Evolutionary conservation across 129 eudicot species (phyloP).

Genomic region (Flaveria trinervia): DNA sequence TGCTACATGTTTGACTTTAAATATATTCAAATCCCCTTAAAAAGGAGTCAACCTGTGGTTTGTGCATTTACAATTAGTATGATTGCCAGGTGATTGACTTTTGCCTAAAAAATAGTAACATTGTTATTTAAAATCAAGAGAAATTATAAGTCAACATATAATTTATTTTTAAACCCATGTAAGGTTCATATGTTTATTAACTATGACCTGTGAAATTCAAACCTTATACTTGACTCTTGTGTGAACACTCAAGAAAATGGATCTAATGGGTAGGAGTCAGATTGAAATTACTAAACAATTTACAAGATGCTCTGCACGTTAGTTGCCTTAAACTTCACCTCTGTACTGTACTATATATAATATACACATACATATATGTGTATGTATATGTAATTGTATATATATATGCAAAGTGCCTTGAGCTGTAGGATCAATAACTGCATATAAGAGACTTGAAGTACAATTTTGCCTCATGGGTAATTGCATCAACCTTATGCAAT

Average conservation of each 20-base stretch:
- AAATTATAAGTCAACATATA: conserved; percentile 24
- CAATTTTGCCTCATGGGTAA: conserved; percentile 34
- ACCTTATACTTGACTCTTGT: conserved; percentile 13
- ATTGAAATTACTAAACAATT: conserved; percentile 8
- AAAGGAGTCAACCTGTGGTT: conserved; percentile 9
- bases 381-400: background rate
- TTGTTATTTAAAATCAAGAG: background rate
- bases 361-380: background rate
- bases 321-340: conserved; percentile 27
- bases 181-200: conserved; percentile 17
- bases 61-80: conserved; percentile 17
- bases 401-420: background rate
- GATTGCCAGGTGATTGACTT: conserved; percentile 21
- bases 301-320: conserved; percentile 37
- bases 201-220: conserved; percentile 19
- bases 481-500: conserved; percentile 33
- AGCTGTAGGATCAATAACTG: background rate
- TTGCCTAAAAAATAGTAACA: background rate
- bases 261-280: background rate
- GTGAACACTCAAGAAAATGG: conserved; percentile 14
- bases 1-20: conserved; percentile 23
- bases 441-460: too few relatives aligned
- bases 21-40: conserved; percentile 2
- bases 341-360: background rate
- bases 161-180: conserved; percentile 17